A percentile compares a stretch with the other conserved stretches of the same genome.
Evolutionary conservation across 345 rosid species (phyloP).

Genomic region (Melastoma malabathricum): DNA sequence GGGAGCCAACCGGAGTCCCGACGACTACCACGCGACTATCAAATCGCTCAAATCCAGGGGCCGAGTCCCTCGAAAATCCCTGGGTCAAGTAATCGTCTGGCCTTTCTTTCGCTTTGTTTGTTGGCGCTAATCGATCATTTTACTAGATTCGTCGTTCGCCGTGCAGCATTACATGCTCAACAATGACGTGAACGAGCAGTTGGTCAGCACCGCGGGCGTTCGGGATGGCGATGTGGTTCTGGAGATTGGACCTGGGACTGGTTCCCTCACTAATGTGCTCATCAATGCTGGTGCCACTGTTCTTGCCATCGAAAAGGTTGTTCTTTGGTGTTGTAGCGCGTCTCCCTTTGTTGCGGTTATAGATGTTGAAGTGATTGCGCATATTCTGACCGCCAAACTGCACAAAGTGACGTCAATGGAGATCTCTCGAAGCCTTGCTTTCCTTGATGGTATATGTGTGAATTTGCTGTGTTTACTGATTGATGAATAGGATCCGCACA

Average conservation of each 20-base stretch:
- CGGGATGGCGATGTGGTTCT: constrained; percentile 69
- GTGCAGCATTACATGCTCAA: constrained; percentile 91
- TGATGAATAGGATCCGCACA: constrained; percentile 59
- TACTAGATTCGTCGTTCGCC: constrained; percentile 5
- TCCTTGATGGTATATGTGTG: neutral
- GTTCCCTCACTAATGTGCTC: constrained; percentile 76
- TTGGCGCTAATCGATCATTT: neutral
- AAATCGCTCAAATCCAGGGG: constrained; percentile 77
- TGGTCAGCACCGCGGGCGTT: constrained; percentile 41
- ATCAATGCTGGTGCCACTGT: constrained; percentile 53
- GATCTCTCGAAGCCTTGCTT: neutral
- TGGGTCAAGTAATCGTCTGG: constrained; percentile 54
- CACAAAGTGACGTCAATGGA: no score
- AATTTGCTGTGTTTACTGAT: neutral
- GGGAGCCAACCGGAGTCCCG: constrained; percentile 24
- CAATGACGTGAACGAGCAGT: constrained; percentile 58
- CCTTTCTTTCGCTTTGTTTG: neutral
- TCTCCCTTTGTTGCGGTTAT: no score
- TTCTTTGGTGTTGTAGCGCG: neutral
- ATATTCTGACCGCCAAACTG: no score
- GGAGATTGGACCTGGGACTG: constrained; percentile 95
- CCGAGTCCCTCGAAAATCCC: constrained; percentile 77
- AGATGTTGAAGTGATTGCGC: no score
- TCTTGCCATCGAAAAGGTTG: constrained; percentile 72
- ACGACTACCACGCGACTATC: constrained; percentile 79